A percentile compares a stretch with the other conserved stretches of the same genome.
These are phyloP conservation scores for Magnusiomyces clavatus DNA, from an alignment of 1,139 yeast species.

Conservation along the genomic window DNA sequence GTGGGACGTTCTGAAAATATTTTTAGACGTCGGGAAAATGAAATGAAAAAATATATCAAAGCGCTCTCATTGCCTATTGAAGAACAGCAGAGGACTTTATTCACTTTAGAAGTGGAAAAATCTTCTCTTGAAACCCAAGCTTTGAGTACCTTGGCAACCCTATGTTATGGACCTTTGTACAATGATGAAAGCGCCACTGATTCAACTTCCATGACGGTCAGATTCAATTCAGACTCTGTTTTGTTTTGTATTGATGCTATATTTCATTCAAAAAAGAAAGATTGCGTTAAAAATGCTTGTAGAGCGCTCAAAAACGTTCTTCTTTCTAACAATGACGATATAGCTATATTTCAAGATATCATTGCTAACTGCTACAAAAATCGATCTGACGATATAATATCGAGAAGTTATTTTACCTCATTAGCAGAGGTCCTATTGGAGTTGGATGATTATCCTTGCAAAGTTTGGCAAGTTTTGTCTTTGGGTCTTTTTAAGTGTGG, in stretches of 20 bases:
- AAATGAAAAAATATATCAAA: slow-evolving; percentile 40
- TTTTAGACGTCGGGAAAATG: slow-evolving; percentile 58
- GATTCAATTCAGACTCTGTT: slow-evolving; percentile 64
- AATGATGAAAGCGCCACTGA: slow-evolving; percentile 28
- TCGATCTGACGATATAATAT: slow-evolving; percentile 37
- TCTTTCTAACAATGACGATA: slow-evolving; percentile 47
- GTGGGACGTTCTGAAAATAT: slow-evolving; percentile 59
- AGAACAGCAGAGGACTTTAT: slow-evolving; percentile 42
- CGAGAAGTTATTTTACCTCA: slow-evolving; percentile 61
- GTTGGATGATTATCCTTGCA: slow-evolving; percentile 37
- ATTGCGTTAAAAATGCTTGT: slow-evolving; percentile 56
- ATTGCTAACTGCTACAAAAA: slow-evolving; percentile 57
- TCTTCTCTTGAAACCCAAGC: slow-evolving; percentile 65
- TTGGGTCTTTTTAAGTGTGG: slow-evolving; percentile 65
- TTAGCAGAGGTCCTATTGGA: slow-evolving; percentile 54
- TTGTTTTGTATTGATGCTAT: slow-evolving; percentile 74
- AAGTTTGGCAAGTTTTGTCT: slow-evolving; percentile 53
- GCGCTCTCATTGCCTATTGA: slow-evolving; percentile 25
- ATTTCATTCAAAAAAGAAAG: slow-evolving; percentile 51
- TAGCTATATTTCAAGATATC: slow-evolving; percentile 54
- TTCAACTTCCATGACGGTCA: slow-evolving; percentile 29
- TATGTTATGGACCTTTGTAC: slow-evolving; percentile 45
- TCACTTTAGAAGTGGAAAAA: slow-evolving; percentile 78
- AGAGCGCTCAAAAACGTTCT: slow-evolving; percentile 67
- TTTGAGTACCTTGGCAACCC: slow-evolving; percentile 73